These are phyloP conservation scores for Puccinia novopanici DNA, from an alignment of 1,284 basidiomycete species.

Conservation along the genomic window DNA sequence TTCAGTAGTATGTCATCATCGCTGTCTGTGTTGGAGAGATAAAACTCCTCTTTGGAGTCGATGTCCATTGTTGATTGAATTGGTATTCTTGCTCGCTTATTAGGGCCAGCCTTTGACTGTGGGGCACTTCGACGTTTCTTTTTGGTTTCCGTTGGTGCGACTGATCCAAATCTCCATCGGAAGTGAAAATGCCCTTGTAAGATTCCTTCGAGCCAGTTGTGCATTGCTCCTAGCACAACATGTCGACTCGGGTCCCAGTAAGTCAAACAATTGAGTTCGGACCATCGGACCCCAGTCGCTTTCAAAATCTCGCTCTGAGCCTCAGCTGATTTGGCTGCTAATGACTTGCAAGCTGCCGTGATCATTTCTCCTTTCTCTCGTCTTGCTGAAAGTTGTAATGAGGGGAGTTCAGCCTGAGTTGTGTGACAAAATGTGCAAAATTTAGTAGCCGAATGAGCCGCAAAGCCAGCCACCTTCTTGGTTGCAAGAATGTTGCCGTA, in stretches of 20 bases:
- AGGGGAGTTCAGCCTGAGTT: background rate
- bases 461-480: constrained; percentile 24
- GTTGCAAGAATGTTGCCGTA: constrained; percentile 25
- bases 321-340: background rate
- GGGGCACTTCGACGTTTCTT: background rate
- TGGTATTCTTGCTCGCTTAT: background rate
- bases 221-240: constrained; percentile 23
- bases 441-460: constrained; percentile 25
- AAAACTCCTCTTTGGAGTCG: background rate
- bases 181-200: constrained; percentile 4
- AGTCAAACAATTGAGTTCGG: constrained; percentile 18
- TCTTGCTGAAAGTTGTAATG: background rate
- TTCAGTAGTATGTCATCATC: constrained; percentile 25
- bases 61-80: background rate
- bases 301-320: constrained; percentile 16
- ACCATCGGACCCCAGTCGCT: constrained; percentile 29
- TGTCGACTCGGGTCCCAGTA: constrained; percentile 36
- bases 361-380: constrained; percentile 10
- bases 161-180: constrained; percentile 14
- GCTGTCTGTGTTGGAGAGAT: background rate
- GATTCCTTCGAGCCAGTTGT: constrained; percentile 38
- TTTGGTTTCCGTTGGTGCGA: background rate
- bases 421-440: constrained; percentile 35
- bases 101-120: background rate
- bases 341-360: background rate